Evolutionary conservation across 1,139 yeast species (phyloP), one percentile per base, ranked within the genome.

Genomic region (Debaryomyces sp.): DNA sequence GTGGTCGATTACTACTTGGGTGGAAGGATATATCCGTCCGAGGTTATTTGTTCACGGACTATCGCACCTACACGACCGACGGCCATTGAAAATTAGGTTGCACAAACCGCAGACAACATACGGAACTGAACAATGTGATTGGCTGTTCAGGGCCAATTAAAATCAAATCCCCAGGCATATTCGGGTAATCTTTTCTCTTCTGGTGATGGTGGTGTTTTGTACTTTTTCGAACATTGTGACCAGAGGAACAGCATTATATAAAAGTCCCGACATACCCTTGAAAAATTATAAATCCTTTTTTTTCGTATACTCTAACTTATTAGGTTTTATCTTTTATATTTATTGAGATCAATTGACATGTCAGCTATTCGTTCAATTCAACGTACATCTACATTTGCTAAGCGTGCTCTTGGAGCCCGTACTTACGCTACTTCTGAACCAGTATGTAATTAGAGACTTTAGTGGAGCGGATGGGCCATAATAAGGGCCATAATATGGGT

Each of bases 341-440:
- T 33, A 38, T 44, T 44, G 9, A 30, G 26, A 26, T 44, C 36
- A 35, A 34, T 34, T 43, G 36, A 34, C 13, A 71, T 71, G 76
- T 71, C 76, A 54, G 69, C 73, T 44, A 60, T 71, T 55, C 72
- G 75, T 66, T 67, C 76, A 49, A 57, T 70, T 52, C 72, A 71
- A 62, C 75, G 75, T 56, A 64, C 74, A 36, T 51, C 63, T 48
- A 54, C 57, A 44, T 60, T 68, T 50, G 69, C 73, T 48, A 67
- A 63, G 61, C 63, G 67, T 56, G 69, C 78, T 50, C 72, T 78
- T 49, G 66, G 67, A 50, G 58, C 69, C 50, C 70, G 78, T 68
- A 63, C 75, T 58, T 80, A 77, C 61, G 80, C 85, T 49, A 74
- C 84, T 53, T 75, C 79, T 54, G 84, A 80, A 68, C 81, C 83